phyloP scores from a whole-genome alignment of 495 filamentous ascomycete species.

The Penicillium argentinense region DNA sequence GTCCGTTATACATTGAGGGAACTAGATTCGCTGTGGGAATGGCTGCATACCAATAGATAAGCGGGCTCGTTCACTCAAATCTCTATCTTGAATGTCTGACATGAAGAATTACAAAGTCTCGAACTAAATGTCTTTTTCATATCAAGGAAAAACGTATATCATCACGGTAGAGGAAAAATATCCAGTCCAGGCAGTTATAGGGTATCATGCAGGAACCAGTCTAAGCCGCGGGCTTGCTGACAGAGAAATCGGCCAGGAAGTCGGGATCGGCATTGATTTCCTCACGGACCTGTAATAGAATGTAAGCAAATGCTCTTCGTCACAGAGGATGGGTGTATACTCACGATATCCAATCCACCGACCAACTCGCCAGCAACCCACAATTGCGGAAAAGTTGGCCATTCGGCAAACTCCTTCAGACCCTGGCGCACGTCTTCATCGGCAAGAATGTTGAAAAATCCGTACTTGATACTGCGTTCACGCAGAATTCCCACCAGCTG shows the following conservation, averaged over 20 bases:
- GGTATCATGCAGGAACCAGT: slow-evolving; percentile 23
- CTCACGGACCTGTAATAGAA: slow-evolving; percentile 68
- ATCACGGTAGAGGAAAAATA: slow-evolving; percentile 15
- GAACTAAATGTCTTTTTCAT: slow-evolving; percentile 11
- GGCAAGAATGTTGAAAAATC: slow-evolving; percentile 97
- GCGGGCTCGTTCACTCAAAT: no score
- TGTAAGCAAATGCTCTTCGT: slow-evolving; percentile 22
- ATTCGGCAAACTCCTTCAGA: slow-evolving; percentile 90
- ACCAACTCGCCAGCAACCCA: slow-evolving; percentile 81
- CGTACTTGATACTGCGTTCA: slow-evolving; percentile 88
- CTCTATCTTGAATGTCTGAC: slow-evolving; percentile 1
- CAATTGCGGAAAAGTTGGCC: slow-evolving; percentile 95
- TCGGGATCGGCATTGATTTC: slow-evolving; percentile 68
- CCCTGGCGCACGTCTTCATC: slow-evolving; percentile 97
- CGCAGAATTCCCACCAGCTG: slow-evolving; percentile 83
- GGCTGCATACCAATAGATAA: no score
- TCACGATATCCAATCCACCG: slow-evolving; percentile 94
- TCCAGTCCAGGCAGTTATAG: slow-evolving; percentile 17
- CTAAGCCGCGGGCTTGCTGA: slow-evolving; percentile 33
- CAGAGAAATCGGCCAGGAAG: slow-evolving; percentile 70
- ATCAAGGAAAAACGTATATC: slow-evolving; percentile 22
- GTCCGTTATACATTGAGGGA: no score
- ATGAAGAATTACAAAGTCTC: neutral
- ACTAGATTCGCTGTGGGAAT: no score
- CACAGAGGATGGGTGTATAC: no score